phyloP scores from a whole-genome alignment of 2,329 filamentous ascomycete species.

The Falciphora oryzae region DNA sequence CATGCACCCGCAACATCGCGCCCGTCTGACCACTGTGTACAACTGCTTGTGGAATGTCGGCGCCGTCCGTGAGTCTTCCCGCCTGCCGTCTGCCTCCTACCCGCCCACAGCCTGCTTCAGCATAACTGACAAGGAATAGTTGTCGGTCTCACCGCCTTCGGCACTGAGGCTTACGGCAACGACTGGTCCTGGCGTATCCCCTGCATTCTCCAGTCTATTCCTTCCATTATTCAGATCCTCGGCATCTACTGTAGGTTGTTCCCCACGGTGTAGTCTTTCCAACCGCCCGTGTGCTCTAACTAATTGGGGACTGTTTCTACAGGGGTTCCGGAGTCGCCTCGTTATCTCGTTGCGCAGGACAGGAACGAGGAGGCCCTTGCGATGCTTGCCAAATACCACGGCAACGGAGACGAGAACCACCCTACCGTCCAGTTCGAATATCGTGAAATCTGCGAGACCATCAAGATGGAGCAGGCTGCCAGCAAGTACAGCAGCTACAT shows the following conservation, averaged over 20 bases:
- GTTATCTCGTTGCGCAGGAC: conserved; percentile 24
- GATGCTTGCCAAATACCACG: conserved; percentile 27
- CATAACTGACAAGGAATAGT: conserved; percentile 15
- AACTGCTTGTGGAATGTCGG: conserved; percentile 11
- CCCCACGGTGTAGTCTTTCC: background rate
- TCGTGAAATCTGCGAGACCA: conserved; percentile 40
- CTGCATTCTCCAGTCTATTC: conserved; percentile 13
- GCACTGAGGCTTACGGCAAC: conserved; percentile 33
- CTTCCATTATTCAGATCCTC: conserved; percentile 31
- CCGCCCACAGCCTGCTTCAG: too few relatives aligned
- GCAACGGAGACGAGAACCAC: conserved; percentile 23
- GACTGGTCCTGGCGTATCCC: conserved; percentile 35
- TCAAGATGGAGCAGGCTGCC: conserved; percentile 34
- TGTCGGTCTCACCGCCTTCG: conserved; percentile 42
- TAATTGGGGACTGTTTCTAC: conserved; percentile 19
- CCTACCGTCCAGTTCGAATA: conserved; percentile 25
- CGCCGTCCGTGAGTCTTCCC: conserved; percentile 13
- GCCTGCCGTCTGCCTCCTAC: background rate
- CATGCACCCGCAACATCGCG: conserved; percentile 13
- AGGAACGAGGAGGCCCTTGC: conserved; percentile 13
- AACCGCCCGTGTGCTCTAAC: background rate
- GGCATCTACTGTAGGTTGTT: conserved; percentile 6
- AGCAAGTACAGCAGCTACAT: conserved; percentile 24
- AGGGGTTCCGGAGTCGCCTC: conserved; percentile 34
- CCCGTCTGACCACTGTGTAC: conserved; percentile 10